These are phyloP conservation scores for Wickerhamiella galacta DNA, from an alignment of 805 yeast species.

Conservation along the genomic window DNA sequence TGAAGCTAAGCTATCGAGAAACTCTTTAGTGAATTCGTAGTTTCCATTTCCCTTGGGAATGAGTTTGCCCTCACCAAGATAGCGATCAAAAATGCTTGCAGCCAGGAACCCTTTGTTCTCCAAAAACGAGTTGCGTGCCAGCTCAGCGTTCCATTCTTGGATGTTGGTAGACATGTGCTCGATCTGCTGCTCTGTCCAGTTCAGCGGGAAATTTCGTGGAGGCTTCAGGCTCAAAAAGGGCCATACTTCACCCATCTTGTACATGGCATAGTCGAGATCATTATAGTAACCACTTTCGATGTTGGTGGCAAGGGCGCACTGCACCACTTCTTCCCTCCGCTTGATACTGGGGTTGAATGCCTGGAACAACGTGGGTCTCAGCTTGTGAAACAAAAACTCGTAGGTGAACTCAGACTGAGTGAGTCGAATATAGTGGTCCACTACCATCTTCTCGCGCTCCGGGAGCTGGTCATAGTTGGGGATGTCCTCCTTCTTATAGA, in stretches of 20 bases:
- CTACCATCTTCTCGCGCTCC: constrained; percentile 62
- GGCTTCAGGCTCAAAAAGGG: constrained; percentile 7
- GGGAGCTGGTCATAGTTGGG: constrained; percentile 50
- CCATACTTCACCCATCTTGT: constrained; percentile 13
- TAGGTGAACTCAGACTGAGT: constrained; percentile 84
- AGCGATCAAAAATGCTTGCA: constrained; percentile 69
- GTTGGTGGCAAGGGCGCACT: constrained; percentile 16
- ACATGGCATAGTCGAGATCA: constrained; percentile 14
- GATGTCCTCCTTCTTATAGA: constrained; percentile 61
- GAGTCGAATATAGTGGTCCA: constrained; percentile 70
- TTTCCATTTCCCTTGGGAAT: constrained; percentile 36
- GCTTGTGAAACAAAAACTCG: constrained; percentile 59
- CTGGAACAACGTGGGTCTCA: constrained; percentile 50
- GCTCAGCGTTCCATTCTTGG: constrained; percentile 48
- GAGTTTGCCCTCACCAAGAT: constrained; percentile 52
- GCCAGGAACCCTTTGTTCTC: constrained; percentile 95
- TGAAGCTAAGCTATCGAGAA: no score
- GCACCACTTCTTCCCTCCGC: constrained; percentile 23
- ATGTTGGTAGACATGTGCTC: constrained; percentile 40
- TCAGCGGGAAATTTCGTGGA: constrained; percentile 35
- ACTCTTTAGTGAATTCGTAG: constrained; percentile 23
- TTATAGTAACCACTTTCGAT: constrained; percentile 14
- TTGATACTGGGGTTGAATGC: constrained; percentile 71
- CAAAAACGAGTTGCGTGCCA: constrained; percentile 62
- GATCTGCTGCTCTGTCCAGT: constrained; percentile 40